Percentiles rank a stretch among this genome's conserved stretches.
phyloP scores from a whole-genome alignment of 2,329 filamentous ascomycete species.

The Aureobasidium subglaciale region DNA sequence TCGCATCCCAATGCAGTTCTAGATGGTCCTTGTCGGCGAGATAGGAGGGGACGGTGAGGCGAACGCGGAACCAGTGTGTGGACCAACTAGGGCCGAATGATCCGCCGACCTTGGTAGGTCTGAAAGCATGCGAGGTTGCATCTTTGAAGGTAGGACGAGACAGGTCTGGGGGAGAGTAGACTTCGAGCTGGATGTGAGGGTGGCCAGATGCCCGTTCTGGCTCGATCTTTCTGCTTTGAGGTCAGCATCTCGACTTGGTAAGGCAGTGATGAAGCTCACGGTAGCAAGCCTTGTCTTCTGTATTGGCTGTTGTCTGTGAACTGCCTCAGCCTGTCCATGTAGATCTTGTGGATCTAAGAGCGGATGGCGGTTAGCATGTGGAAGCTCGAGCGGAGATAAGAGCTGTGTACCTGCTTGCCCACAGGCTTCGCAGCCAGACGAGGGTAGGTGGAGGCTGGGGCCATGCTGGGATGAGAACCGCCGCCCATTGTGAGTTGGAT shows the following conservation, averaged over 20 bases:
- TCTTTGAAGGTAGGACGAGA: conserved; percentile 80
- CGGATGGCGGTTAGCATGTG: neutral
- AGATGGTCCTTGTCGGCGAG: conserved; percentile 70
- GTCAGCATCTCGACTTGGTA: neutral
- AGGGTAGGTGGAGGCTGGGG: conserved; percentile 37
- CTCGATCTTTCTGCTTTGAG: conserved; percentile 52
- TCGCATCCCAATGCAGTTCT: conserved; percentile 95
- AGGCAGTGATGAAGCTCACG: conserved; percentile 47
- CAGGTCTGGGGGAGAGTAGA: conserved; percentile 75
- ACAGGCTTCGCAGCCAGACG: conserved; percentile 46
- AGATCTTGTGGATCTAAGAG: conserved; percentile 65
- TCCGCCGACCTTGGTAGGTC: conserved; percentile 64
- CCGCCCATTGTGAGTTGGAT: conserved; percentile 29
- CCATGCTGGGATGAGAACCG: conserved; percentile 25
- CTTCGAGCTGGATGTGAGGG: conserved; percentile 73
- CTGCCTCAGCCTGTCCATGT: conserved; percentile 72
- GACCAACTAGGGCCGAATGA: conserved; percentile 92
- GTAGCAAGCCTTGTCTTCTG: conserved; percentile 33
- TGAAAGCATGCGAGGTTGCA: conserved; percentile 63
- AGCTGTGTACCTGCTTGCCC: conserved; percentile 53
- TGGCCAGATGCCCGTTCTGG: conserved; percentile 61
- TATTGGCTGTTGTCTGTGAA: conserved; percentile 71
- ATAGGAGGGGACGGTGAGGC: conserved; percentile 67
- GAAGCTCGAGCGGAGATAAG: conserved; percentile 26
- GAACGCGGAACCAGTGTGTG: conserved; percentile 92